These are phyloP conservation scores for Urostyla sp. DNA, from an alignment of 73 alveolate genomes.

Conservation along the genomic window DNA sequence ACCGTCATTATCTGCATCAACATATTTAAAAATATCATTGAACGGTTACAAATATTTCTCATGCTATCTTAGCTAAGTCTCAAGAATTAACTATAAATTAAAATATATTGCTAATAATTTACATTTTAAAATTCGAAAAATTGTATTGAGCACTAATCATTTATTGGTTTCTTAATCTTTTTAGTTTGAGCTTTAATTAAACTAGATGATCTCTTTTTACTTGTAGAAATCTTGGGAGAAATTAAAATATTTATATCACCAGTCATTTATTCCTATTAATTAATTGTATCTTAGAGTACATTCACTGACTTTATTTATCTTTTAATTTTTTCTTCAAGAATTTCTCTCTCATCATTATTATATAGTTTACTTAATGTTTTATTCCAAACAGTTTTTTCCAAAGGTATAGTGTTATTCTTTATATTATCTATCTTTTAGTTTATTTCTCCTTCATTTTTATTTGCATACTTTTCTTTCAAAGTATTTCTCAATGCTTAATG, in stretches of 20 bases:
- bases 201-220: constrained; percentile 4
- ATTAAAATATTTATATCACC: neutral
- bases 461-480: constrained; percentile 80
- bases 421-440: constrained; percentile 63
- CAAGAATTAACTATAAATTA: constrained; percentile 67
- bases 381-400: constrained; percentile 78
- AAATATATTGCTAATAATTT: neutral
- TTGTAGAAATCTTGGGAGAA: constrained; percentile 35
- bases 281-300: neutral
- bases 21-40: constrained; percentile 80
- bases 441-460: constrained; percentile 79
- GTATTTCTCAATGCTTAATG: constrained; percentile 71
- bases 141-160: constrained; percentile 51
- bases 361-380: constrained; percentile 72
- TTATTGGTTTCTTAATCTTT: constrained; percentile 53
- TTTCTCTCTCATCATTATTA: constrained; percentile 18
- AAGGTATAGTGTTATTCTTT: neutral
- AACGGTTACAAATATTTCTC: constrained; percentile 85
- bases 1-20: constrained; percentile 88
- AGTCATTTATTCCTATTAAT: neutral
- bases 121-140: constrained; percentile 78
- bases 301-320: neutral
- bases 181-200: constrained; percentile 57
- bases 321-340: neutral
- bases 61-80: constrained; percentile 80